phyloP scores from a whole-genome alignment of 164 flowering plant genomes.

The Tetracentron sinense region DNA sequence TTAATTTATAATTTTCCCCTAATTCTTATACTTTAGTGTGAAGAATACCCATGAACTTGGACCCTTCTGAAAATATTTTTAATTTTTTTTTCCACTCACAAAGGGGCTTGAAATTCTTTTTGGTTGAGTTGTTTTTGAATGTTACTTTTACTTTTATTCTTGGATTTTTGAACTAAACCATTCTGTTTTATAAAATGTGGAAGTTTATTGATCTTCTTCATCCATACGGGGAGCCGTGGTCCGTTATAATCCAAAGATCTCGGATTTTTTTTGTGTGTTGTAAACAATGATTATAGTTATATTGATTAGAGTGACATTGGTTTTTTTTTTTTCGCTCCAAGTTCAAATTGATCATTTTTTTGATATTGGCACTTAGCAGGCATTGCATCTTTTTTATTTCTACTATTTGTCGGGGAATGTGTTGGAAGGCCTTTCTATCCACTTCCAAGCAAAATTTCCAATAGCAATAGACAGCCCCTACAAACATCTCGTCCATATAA shows the following conservation, averaged over 20 bases:
- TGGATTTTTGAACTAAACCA: background rate
- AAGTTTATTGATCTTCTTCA: background rate
- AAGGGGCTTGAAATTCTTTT: background rate
- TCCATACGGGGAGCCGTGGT: background rate
- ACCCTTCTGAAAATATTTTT: no score
- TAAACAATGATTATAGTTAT: background rate
- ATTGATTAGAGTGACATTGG: background rate
- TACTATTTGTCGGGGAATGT: constrained; percentile 15
- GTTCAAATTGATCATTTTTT: no score
- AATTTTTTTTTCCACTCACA: background rate
- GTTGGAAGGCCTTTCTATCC: constrained; percentile 32
- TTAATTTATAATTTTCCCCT: no score
- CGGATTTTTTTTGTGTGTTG: background rate
- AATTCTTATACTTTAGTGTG: no score
- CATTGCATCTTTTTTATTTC: constrained; percentile 6
- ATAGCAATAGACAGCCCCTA: constrained; percentile 19
- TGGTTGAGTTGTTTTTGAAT: background rate
- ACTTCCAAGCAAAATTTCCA: constrained; percentile 23
- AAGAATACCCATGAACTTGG: no score
- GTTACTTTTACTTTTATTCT: background rate
- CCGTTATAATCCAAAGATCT: background rate
- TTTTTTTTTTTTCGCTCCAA: background rate
- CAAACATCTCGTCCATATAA: constrained; percentile 35
- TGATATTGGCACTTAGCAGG: background rate
- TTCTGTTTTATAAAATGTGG: background rate